Conservation (phyloP, 2,329 filamentous ascomycete species). For the Periconia sp. region DNA sequence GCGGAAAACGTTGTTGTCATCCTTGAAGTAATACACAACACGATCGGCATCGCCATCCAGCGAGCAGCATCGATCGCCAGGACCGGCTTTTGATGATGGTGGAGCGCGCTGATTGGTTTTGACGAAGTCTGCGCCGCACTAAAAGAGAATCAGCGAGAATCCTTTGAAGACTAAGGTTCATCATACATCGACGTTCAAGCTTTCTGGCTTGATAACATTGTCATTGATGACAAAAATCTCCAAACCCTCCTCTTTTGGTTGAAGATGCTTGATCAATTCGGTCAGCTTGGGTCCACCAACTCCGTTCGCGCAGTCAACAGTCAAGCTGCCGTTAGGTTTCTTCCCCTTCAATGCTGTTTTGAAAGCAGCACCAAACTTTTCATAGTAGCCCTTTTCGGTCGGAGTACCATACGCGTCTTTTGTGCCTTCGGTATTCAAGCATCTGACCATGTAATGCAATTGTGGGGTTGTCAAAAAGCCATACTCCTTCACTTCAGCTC, state of each 20-base stretch:
- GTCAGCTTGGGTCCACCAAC: conserved; percentile 89
- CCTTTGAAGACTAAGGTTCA: not conserved
- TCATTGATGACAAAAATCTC: conserved; percentile 90
- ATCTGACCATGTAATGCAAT: conserved; percentile 93
- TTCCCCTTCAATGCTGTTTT: conserved; percentile 78
- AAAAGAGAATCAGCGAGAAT: conserved; percentile 9
- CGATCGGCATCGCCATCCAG: conserved; percentile 95
- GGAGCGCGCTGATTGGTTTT: conserved; percentile 95
- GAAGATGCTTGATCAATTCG: conserved; percentile 82
- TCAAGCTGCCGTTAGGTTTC: conserved; percentile 68
- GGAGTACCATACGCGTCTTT: conserved; percentile 84
- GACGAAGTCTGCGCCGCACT: conserved; percentile 95
- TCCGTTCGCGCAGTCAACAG: conserved; percentile 94
- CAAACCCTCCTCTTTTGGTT: conserved; percentile 65
- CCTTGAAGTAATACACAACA: conserved; percentile 91
- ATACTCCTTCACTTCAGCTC: conserved; percentile 76
- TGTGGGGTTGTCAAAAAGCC: conserved; percentile 96
- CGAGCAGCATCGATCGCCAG: conserved; percentile 81
- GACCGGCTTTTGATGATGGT: conserved; percentile 74
- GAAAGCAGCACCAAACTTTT: conserved; percentile 86
- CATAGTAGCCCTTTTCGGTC: conserved; percentile 90
- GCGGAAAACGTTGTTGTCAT: conserved; percentile 79
- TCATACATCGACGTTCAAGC: conserved; percentile 81
- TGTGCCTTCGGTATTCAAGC: conserved; percentile 88
- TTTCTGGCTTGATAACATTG: conserved; percentile 85